phyloP scores from a whole-genome alignment of 1,139 yeast species.

The Pichia sp. region DNA sequence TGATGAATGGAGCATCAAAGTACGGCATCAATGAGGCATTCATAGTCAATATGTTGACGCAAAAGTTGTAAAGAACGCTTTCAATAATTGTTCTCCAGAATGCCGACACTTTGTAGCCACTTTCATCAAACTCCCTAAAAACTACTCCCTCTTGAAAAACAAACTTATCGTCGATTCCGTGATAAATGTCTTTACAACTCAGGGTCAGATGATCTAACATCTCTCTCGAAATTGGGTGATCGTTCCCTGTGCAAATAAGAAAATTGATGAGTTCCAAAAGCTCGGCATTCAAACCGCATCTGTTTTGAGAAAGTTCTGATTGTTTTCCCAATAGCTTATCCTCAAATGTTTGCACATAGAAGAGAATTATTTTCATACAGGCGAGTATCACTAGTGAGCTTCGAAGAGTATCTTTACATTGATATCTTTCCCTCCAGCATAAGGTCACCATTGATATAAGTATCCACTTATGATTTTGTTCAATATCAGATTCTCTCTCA shows the following conservation, averaged over 20 bases:
- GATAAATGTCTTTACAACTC: neutral
- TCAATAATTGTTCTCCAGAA: conserved; percentile 26
- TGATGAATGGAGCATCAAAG: conserved; percentile 26
- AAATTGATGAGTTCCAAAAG: too few species aligned
- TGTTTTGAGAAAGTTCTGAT: too few species aligned
- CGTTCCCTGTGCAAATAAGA: too few species aligned
- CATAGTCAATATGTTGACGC: conserved; percentile 23
- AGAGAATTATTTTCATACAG: conserved; percentile 19
- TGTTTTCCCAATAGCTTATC: too few species aligned
- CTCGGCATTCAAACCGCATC: too few species aligned
- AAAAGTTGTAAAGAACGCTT: conserved; percentile 24
- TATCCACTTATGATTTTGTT: conserved; percentile 2
- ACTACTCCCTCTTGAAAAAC: neutral
- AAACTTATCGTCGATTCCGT: neutral
- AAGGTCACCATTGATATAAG: conserved; percentile 7
- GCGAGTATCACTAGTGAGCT: conserved; percentile 17
- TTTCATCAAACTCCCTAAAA: neutral
- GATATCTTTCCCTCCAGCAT: conserved; percentile 20
- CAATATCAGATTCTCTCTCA: neutral
- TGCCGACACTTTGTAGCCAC: conserved; percentile 6
- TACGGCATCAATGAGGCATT: conserved; percentile 17
- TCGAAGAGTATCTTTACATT: conserved; percentile 16
- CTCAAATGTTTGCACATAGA: too few species aligned
- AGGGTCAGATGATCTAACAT: neutral
- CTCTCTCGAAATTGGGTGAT: too few species aligned